These are phyloP conservation scores for Cyberlindnera xishuangbannaensis DNA, from an alignment of 805 yeast genomes.

Conservation along the genomic window DNA sequence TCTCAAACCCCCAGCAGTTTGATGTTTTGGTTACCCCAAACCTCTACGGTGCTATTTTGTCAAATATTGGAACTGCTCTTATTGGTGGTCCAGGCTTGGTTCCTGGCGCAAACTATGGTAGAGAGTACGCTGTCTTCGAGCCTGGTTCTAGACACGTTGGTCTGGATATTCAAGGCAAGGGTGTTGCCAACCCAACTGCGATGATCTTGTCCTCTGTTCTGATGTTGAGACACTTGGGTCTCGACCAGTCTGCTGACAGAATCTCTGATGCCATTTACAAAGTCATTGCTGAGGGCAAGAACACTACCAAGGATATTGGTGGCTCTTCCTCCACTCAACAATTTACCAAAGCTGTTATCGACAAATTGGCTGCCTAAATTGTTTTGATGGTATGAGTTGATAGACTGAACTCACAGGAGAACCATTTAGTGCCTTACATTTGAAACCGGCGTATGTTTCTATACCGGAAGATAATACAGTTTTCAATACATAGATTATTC, in stretches of 20 bases:
- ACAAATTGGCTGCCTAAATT: slow-evolving; percentile 19
- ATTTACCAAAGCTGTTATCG: slow-evolving; percentile 87
- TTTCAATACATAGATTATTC: too few species aligned
- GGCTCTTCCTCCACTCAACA: slow-evolving; percentile 87
- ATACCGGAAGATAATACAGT: too few species aligned
- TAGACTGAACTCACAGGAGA: too few species aligned
- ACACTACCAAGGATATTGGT: slow-evolving; percentile 86
- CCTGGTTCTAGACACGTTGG: slow-evolving; percentile 99
- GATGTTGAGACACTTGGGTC: slow-evolving; percentile 93
- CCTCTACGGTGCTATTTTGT: slow-evolving; percentile 94
- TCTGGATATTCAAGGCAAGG: slow-evolving; percentile 89
- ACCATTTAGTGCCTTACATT: too few species aligned
- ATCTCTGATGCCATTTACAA: slow-evolving; percentile 85
- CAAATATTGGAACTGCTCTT: slow-evolving; percentile 95
- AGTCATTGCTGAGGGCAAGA: slow-evolving; percentile 83
- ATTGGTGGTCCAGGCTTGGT: slow-evolving; percentile 98
- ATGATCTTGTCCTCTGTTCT: slow-evolving; percentile 88
- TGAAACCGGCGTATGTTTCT: too few species aligned
- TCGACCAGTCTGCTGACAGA: slow-evolving; percentile 76
- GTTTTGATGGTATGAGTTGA: too few species aligned
- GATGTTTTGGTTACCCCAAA: slow-evolving; percentile 98
- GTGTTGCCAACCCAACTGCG: slow-evolving; percentile 97
- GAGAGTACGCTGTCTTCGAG: slow-evolving; percentile 96
- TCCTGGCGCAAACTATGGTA: slow-evolving; percentile 97
- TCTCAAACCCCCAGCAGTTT: slow-evolving; percentile 95